These are phyloP conservation scores for Litsea cubeba DNA, from an alignment of 164 flowering plant species.

Conservation along the genomic window DNA sequence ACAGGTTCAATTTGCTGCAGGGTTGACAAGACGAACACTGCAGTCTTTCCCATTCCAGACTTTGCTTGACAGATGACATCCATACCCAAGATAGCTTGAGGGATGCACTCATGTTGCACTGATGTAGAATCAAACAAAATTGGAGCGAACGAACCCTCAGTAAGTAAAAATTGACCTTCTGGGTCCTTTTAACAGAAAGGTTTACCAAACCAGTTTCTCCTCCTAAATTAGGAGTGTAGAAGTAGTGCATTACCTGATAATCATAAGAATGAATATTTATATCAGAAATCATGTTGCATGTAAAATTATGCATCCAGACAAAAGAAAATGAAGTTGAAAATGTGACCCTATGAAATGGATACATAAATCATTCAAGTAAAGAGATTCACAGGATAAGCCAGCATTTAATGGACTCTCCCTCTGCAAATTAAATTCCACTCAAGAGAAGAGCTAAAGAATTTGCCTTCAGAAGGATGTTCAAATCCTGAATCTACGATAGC, in stretches of 20 bases:
- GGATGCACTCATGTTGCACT: conserved; percentile 99
- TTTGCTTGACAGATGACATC: conserved; percentile 99
- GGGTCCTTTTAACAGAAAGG: conserved; percentile 50
- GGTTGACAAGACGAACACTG: conserved; percentile 90
- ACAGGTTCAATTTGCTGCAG: conserved; percentile 91
- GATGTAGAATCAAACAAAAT: conserved; percentile 74
- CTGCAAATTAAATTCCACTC: background rate
- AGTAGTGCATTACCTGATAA: conserved; percentile 58
- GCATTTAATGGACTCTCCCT: no score
- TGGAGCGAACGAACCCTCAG: conserved; percentile 44
- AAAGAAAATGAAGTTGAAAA: background rate
- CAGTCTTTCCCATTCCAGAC: conserved; percentile 99
- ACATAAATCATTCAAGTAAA: background rate
- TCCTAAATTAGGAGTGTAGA: conserved; percentile 36
- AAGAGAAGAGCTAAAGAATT: background rate
- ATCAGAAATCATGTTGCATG: background rate
- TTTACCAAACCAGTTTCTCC: conserved; percentile 51
- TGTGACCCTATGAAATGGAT: background rate
- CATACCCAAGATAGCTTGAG: conserved; percentile 98
- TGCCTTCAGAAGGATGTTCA: conserved; percentile 99
- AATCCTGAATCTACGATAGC: conserved; percentile 97
- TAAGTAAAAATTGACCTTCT: conserved; percentile 56
- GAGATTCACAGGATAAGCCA: no score
- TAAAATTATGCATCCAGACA: background rate
- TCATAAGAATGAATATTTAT: background rate